Conservation (phyloP, 2,329 filamentous ascomycete genomes). For the Cyphellophora attinorum region DNA sequence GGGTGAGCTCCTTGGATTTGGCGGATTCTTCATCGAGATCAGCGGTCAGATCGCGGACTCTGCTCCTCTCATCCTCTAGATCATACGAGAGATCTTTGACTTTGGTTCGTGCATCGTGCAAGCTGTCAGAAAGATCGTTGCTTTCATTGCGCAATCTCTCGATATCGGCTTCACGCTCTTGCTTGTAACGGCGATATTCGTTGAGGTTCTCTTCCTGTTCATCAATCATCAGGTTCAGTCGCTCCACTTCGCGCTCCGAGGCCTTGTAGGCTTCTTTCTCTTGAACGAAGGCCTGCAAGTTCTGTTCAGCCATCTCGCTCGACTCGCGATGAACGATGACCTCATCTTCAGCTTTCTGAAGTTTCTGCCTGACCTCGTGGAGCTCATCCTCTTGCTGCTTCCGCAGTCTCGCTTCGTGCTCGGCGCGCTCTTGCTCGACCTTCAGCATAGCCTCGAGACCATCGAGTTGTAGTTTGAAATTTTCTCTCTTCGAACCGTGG, state of each 20-base stretch:
- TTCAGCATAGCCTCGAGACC: slow-evolving; percentile 62
- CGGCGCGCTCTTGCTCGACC: slow-evolving; percentile 52
- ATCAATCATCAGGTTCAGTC: slow-evolving; percentile 50
- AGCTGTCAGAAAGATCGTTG: slow-evolving; percentile 50
- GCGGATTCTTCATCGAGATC: slow-evolving; percentile 33
- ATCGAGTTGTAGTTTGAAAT: slow-evolving; percentile 47
- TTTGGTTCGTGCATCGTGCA: slow-evolving; percentile 27
- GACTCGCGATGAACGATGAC: slow-evolving; percentile 36
- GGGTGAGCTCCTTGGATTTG: slow-evolving; percentile 58
- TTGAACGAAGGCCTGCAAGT: slow-evolving; percentile 55
- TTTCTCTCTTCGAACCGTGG: slow-evolving; percentile 40
- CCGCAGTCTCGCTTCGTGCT: slow-evolving; percentile 54
- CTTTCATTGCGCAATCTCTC: background rate
- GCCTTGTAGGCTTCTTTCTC: slow-evolving; percentile 58
- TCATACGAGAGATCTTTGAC: slow-evolving; percentile 7
- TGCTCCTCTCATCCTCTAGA: slow-evolving; percentile 28
- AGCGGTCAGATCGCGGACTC: background rate
- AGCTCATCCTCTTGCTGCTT: slow-evolving; percentile 63
- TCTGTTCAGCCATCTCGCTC: slow-evolving; percentile 55
- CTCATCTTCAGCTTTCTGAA: slow-evolving; percentile 56
- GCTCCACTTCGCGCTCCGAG: slow-evolving; percentile 41
- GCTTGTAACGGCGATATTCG: slow-evolving; percentile 45
- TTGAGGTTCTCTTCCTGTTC: slow-evolving; percentile 52
- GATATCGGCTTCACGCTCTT: slow-evolving; percentile 3
- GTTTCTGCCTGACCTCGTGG: slow-evolving; percentile 60